Evolutionary conservation across 805 yeast species (phyloP), one percentile per base, ranked within the genome.

Genomic region (Kregervanrija fluxuum): DNA sequence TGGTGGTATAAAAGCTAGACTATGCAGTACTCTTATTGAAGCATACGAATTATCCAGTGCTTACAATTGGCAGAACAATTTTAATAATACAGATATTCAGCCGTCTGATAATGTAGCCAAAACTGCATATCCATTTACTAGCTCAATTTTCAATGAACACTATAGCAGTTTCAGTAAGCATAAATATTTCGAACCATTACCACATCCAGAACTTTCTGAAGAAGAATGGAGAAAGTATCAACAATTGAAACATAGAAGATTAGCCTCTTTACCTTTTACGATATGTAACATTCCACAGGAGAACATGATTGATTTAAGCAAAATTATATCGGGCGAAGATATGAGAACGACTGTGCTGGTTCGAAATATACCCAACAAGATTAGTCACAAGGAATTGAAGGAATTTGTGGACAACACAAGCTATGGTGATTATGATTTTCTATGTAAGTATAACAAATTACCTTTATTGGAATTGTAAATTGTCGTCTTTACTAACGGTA

Each of bases 331-430:
- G 4, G 77, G 77, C 1, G 47, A 51, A 33, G 80, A 75, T 48
- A 60, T 61, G 33, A 60, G 80, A 34, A 69, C 68, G 9, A 75
- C 80, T 0, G 54, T 75, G 35, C 74, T 75, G 80, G 65, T 75
- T 32, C 66, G 77, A 43, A 75, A 75, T 47, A 74, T 75, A 37
- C 80, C 80, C 30, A 76, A 75, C 55, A 74, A 73, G 52, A 65
- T 74, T 30, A 69, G 60, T 38, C 76, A 72, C 49, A 59, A 65
- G 32, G 66, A 68, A 50, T 63, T 76, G 35, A 71, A 75, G 49
- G 65, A 63, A 30, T 69, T 70, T 52, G 55, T 76, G 31, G 78
- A 75, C 50, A 60, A 52, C 22, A 72, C 78, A 3, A 72, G 70
- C 54, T 53, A 58, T 48, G 54, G 61, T 32, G 52, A 61, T 9